phyloP scores from a whole-genome alignment of 768 basidiomycete genomes.

The Bullera alba region DNA sequence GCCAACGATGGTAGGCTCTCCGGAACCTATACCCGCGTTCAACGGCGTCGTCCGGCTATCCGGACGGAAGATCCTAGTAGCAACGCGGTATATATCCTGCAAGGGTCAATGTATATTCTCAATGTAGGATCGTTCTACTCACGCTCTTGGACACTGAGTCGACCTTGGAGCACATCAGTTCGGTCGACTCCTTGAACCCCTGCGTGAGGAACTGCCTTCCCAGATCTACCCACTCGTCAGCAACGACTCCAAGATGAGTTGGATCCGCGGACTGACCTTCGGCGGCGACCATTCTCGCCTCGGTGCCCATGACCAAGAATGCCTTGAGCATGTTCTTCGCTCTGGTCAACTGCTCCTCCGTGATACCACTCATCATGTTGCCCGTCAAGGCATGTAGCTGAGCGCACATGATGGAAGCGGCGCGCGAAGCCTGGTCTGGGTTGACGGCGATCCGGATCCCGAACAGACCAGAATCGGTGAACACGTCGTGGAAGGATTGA shows the following conservation, averaged over 20 bases:
- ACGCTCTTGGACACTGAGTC: constrained; percentile 60
- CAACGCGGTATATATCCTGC: constrained; percentile 66
- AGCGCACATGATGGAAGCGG: constrained; percentile 76
- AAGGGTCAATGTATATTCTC: background rate
- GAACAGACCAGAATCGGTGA: constrained; percentile 86
- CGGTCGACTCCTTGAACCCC: constrained; percentile 72
- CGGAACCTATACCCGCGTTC: constrained; percentile 48
- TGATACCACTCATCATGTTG: constrained; percentile 43
- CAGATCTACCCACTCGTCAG: constrained; percentile 58
- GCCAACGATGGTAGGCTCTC: constrained; percentile 66
- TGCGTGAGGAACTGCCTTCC: constrained; percentile 89
- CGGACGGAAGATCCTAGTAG: constrained; percentile 59
- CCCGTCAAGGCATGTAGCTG: constrained; percentile 76
- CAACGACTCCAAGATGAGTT: constrained; percentile 50
- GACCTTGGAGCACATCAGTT: constrained; percentile 83
- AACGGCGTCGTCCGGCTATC: constrained; percentile 13
- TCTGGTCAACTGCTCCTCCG: constrained; percentile 61
- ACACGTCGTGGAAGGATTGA: constrained; percentile 95
- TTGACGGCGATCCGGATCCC: constrained; percentile 81
- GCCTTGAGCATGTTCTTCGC: constrained; percentile 95
- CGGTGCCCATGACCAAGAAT: constrained; percentile 86
- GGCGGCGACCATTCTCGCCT: constrained; percentile 55
- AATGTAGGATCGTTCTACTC: background rate
- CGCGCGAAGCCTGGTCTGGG: constrained; percentile 56
- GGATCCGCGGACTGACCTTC: constrained; percentile 47